Conservation (phyloP, 495 filamentous ascomycete genomes). For the Stereocaulon alpinum region DNA sequence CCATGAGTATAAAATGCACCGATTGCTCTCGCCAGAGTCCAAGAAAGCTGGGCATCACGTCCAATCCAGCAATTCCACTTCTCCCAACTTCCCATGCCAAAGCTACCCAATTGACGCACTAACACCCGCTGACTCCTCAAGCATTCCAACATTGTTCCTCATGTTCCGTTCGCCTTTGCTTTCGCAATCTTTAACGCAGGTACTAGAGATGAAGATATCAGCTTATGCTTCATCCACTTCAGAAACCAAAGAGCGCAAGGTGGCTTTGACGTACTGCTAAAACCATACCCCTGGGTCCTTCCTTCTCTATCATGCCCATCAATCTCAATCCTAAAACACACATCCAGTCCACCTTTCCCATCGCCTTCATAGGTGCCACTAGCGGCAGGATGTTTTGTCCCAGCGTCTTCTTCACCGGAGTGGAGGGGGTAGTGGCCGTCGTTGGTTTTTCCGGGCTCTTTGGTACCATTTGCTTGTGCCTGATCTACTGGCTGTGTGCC, state of each 20-base stretch:
- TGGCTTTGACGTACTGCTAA: conserved; percentile 38
- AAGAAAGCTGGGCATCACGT: no score
- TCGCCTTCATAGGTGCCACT: conserved; percentile 40
- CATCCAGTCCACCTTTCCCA: conserved; percentile 54
- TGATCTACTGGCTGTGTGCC: background rate
- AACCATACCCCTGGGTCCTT: conserved; percentile 56
- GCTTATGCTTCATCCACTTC: background rate
- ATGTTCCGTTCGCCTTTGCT: no score
- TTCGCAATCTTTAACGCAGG: background rate
- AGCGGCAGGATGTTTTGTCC: conserved; percentile 55
- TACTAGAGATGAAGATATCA: background rate
- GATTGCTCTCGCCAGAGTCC: no score
- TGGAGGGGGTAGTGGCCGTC: conserved; percentile 56
- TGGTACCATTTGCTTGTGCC: background rate
- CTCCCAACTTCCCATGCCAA: no score
- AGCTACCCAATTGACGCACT: background rate
- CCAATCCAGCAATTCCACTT: no score
- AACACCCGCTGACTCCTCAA: background rate
- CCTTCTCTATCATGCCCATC: conserved; percentile 54
- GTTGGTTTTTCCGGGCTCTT: conserved; percentile 30
- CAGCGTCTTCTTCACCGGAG: conserved; percentile 52
- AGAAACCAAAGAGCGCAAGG: background rate
- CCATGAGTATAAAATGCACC: no score
- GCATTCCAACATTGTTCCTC: background rate
- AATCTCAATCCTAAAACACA: conserved; percentile 59